Evolutionary conservation across 768 basidiomycete species (phyloP), one percentile per base, ranked within the genome.

Genomic region (Cantharellus cinnabarinus): DNA sequence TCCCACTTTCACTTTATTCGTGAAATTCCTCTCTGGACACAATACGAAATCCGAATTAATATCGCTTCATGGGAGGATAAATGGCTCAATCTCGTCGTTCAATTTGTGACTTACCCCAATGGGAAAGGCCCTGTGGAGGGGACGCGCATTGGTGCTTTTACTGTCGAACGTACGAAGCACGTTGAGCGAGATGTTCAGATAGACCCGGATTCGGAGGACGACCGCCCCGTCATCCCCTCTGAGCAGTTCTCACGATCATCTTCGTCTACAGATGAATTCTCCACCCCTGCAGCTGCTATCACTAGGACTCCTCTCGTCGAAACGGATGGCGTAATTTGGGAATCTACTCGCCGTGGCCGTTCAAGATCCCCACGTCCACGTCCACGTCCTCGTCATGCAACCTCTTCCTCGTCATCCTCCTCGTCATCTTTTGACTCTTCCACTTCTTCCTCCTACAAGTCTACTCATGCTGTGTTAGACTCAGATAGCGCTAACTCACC

Each of bases 21-120:
- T 14, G 85, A 88, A 68, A 84, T 88, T 34, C 76, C 82, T 0
- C 78, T 81, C 57, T 68, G 83, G 4, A 65, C 74, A 4, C 67
- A 69, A 1, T 87, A 82, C 62, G 82, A 87, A 68, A 73, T 86
- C 5, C 72, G 79, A 44, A 65, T 77, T 5, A 72, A 67, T 34
- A 68, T 85, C 2, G 80, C 71, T 5, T 70, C 75, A 3, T 88
- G 85, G 85, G 84, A 85, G 57, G 70, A 80, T 41, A 88, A 88
- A 77, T 87, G 85, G 85, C 84, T 83, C 2, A 14, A 42, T 35
- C 10, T 57, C 37, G 40, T 57, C 41, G 56, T 39, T 5, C 41
- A 57, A 14, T 57, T 57, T 41, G 56, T 57, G 39, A 57, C 38
- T 14, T 57, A 57, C 37, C 56, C 56, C 15, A 41, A 57, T 7